Percentiles rank a stretch among this genome's conserved stretches.
Conservation (phyloP, 495 filamentous ascomycete species). For the Chaetomidium leptoderma region DNA sequence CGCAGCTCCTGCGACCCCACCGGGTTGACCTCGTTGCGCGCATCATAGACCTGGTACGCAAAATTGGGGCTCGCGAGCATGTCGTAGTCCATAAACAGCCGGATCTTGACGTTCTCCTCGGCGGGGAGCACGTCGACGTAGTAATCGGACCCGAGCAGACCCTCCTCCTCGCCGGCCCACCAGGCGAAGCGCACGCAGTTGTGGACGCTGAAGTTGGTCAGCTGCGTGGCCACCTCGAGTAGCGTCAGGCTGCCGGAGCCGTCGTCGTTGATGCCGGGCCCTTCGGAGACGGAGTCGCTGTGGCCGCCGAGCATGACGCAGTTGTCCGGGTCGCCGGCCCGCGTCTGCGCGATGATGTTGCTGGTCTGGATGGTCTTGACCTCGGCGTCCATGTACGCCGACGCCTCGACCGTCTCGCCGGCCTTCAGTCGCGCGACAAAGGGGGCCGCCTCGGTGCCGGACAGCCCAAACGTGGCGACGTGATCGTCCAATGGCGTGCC, state of each 20-base stretch:
- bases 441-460: slow-evolving; percentile 47
- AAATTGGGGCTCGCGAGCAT: slow-evolving; percentile 56
- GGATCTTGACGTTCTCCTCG: slow-evolving; percentile 52
- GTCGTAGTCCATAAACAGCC: slow-evolving; percentile 58
- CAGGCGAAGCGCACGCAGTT: slow-evolving; percentile 56
- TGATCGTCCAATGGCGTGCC: slow-evolving; percentile 49
- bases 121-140: slow-evolving; percentile 46
- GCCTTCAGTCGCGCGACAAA: slow-evolving; percentile 43
- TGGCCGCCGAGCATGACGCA: slow-evolving; percentile 56
- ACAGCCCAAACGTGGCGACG: slow-evolving; percentile 56
- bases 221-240: slow-evolving; percentile 50
- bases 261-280: slow-evolving; percentile 51
- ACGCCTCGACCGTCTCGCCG: slow-evolving; percentile 46
- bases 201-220: slow-evolving; percentile 48
- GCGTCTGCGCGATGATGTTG: slow-evolving; percentile 55
- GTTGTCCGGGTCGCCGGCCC: slow-evolving; percentile 51
- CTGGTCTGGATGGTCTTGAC: slow-evolving; percentile 43
- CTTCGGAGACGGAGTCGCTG: slow-evolving; percentile 51
- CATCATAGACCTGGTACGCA: slow-evolving; percentile 51
- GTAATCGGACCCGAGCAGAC: slow-evolving; percentile 54
- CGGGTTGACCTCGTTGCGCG: slow-evolving; percentile 45
- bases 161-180: slow-evolving; percentile 57
- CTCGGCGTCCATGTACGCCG: slow-evolving; percentile 53
- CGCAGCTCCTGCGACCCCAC: slow-evolving; percentile 47
- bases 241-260: slow-evolving; percentile 51